A percentile compares a stretch with the other conserved stretches of the same genome.
Conservation (phyloP, 176 grass and related monocot species). For the Poa annua region DNA sequence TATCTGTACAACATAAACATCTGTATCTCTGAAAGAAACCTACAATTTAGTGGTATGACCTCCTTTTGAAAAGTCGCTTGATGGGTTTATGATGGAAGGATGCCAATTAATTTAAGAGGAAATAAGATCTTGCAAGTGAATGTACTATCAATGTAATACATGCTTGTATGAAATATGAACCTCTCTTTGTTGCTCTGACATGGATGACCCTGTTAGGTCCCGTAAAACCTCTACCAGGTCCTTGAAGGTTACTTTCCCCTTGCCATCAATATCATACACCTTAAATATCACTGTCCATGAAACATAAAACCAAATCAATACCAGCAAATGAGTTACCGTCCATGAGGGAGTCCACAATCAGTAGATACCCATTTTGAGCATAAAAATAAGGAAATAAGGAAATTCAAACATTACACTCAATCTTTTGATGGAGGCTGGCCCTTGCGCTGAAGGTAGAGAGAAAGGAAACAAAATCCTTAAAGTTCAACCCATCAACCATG, state of each 20-base stretch:
- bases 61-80: not conserved
- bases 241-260: slow-evolving; percentile 71
- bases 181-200: slow-evolving; percentile 43
- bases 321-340: not conserved
- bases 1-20: not conserved
- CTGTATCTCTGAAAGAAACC: not conserved
- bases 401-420: slow-evolving; percentile 56
- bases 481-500: slow-evolving; percentile 92
- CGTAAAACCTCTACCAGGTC: slow-evolving; percentile 78
- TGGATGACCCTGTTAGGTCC: slow-evolving; percentile 79
- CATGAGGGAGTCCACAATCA: not conserved
- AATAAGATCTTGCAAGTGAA: not conserved
- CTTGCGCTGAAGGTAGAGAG: slow-evolving; percentile 78
- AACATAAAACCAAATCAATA: slow-evolving; percentile 17
- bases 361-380: not conserved
- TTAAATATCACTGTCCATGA: slow-evolving; percentile 76
- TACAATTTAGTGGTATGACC: not conserved
- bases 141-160: not conserved
- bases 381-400: not conserved
- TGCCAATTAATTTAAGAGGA: not conserved
- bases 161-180: not conserved
- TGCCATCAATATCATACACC: slow-evolving; percentile 86
- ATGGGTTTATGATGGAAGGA: not conserved
- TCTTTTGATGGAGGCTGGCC: slow-evolving; percentile 62
- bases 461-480: slow-evolving; percentile 81